Conservation (phyloP, 148 eudicot genomes). For the Chenopodium quinoa region DNA sequence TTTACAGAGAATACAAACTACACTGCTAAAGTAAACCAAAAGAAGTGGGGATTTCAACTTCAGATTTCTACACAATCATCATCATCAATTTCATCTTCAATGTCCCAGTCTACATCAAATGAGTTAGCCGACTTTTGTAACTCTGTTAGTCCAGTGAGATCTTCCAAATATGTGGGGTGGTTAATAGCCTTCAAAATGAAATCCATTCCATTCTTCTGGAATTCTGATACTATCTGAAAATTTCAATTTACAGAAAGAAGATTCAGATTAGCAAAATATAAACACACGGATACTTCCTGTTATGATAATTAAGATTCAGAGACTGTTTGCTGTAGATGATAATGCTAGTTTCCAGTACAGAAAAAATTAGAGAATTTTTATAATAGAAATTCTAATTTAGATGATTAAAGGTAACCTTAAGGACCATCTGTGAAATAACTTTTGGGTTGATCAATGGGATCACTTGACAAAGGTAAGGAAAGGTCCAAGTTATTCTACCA, state of each 20-base stretch:
- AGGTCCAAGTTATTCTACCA: too few relatives aligned
- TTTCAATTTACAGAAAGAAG: neutral
- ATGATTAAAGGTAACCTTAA: neutral
- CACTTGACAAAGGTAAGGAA: too few relatives aligned
- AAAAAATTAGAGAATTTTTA: neutral
- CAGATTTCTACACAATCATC: constrained; percentile 58
- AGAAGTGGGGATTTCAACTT: neutral
- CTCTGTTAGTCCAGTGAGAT: constrained; percentile 87
- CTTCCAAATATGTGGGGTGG: constrained; percentile 92
- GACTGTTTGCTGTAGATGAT: too few relatives aligned
- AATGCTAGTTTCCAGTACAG: too few relatives aligned
- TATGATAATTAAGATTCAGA: neutral
- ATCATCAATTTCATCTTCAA: constrained; percentile 51
- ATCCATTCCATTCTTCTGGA: constrained; percentile 57
- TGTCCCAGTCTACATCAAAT: constrained; percentile 70
- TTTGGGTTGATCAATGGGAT: too few relatives aligned
- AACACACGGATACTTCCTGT: neutral
- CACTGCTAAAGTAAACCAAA: neutral
- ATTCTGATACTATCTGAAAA: constrained; percentile 84
- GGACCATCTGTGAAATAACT: neutral
- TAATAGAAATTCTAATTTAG: neutral
- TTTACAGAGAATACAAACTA: neutral
- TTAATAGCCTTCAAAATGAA: constrained; percentile 84
- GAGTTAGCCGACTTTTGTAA: constrained; percentile 64
- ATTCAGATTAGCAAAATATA: neutral